Evolutionary conservation across 2,329 filamentous ascomycete species (phyloP).

Genomic region (Arthrobotrys sinensis): DNA sequence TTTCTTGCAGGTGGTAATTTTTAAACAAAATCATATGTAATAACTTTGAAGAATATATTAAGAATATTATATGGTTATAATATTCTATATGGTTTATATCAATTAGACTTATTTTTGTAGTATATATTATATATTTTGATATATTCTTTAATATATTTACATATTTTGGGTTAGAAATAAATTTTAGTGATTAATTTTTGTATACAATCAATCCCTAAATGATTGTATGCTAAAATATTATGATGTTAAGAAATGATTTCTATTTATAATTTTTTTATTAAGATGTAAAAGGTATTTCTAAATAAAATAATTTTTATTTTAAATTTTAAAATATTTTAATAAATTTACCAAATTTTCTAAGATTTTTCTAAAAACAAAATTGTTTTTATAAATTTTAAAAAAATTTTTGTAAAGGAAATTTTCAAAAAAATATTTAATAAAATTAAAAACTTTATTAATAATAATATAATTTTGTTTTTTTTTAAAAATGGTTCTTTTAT

Average conservation of each 20-base stretch:
- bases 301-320: constrained; percentile 12
- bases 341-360: constrained; percentile 7
- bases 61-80: not conserved
- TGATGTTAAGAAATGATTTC: constrained; percentile 15
- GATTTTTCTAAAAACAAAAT: too few relatives aligned
- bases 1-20: not conserved
- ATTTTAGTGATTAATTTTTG: constrained; percentile 15
- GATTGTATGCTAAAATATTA: constrained; percentile 27
- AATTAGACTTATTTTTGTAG: constrained; percentile 16
- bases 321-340: not conserved
- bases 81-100: constrained; percentile 8
- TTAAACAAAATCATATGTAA: constrained; percentile 4
- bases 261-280: constrained; percentile 22
- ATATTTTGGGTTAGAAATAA: constrained; percentile 15
- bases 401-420: too few relatives aligned
- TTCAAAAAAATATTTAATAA: too few relatives aligned
- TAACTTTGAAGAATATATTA: not conserved
- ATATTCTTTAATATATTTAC: constrained; percentile 24
- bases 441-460: too few relatives aligned
- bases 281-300: constrained; percentile 16
- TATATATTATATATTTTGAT: constrained; percentile 17
- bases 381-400: too few relatives aligned
- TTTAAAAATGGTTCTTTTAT: too few relatives aligned
- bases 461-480: too few relatives aligned
- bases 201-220: constrained; percentile 61